Evolutionary conservation across 2,329 filamentous ascomycete genomes (phyloP).

Genomic region (Talaromyces funiculosus): DNA sequence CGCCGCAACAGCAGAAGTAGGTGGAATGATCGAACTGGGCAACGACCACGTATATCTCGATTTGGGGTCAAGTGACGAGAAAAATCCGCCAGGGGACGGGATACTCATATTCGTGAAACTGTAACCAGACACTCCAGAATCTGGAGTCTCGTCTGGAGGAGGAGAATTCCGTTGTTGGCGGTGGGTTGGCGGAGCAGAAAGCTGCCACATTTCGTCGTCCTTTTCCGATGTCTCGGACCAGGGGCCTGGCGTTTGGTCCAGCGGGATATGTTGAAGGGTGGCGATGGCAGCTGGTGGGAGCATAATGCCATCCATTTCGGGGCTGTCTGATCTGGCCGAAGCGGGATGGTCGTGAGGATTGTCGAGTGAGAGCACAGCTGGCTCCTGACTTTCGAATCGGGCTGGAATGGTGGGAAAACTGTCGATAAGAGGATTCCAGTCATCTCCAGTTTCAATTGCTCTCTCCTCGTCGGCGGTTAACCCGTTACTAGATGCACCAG

Average conservation of each 20-base stretch:
- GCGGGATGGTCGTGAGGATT: slow-evolving; percentile 15
- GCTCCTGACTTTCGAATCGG: slow-evolving; percentile 18
- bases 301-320: slow-evolving; percentile 51
- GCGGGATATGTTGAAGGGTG: slow-evolving; percentile 68
- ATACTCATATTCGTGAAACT: slow-evolving; percentile 79
- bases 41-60: slow-evolving; percentile 78
- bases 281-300: slow-evolving; percentile 76
- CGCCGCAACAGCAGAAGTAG: slow-evolving; percentile 86
- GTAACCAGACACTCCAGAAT: slow-evolving; percentile 57
- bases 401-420: slow-evolving; percentile 37
- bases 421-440: slow-evolving; percentile 54
- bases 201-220: slow-evolving; percentile 59
- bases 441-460: slow-evolving; percentile 40
- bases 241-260: slow-evolving; percentile 41
- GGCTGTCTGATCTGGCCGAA: slow-evolving; percentile 16
- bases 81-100: slow-evolving; percentile 87
- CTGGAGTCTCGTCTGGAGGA: slow-evolving; percentile 38
- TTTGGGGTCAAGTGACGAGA: slow-evolving; percentile 71
- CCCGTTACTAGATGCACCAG: slow-evolving; percentile 21
- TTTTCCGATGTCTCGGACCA: slow-evolving; percentile 39
- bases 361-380: slow-evolving; percentile 19
- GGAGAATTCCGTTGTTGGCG: slow-evolving; percentile 37
- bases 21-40: slow-evolving; percentile 52
- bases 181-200: slow-evolving; percentile 47
- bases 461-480: slow-evolving; percentile 30